These are phyloP conservation scores for Botrytis medusae DNA, from an alignment of 2,329 filamentous ascomycete genomes.

Conservation along the genomic window DNA sequence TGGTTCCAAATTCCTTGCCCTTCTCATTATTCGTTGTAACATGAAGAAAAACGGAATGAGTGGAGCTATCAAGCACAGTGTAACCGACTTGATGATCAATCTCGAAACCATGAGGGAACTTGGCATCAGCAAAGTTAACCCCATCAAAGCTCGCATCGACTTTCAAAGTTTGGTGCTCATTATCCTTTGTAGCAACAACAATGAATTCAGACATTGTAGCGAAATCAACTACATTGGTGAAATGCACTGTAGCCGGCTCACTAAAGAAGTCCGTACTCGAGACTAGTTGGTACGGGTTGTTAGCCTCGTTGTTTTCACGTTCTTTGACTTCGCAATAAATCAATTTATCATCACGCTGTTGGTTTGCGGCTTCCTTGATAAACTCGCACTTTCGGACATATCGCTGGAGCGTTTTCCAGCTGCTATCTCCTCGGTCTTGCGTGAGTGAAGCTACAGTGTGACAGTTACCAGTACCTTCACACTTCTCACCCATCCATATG, in stretches of 20 bases:
- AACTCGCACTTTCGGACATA: slow-evolving; percentile 85
- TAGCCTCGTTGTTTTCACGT: slow-evolving; percentile 60
- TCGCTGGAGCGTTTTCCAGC: slow-evolving; percentile 73
- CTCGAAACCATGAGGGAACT: slow-evolving; percentile 83
- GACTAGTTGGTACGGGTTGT: slow-evolving; percentile 66
- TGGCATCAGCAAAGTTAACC: slow-evolving; percentile 73
- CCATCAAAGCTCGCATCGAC: slow-evolving; percentile 86
- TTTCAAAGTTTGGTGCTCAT: slow-evolving; percentile 66
- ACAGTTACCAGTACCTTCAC: slow-evolving; percentile 59
- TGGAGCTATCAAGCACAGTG: slow-evolving; percentile 92
- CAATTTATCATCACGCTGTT: slow-evolving; percentile 46
- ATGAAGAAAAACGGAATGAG: slow-evolving; percentile 90
- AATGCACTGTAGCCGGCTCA: slow-evolving; percentile 59
- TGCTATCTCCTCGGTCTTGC: slow-evolving; percentile 72
- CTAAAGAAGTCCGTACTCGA: slow-evolving; percentile 78
- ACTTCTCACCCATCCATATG: slow-evolving; percentile 80
- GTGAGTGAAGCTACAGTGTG: slow-evolving; percentile 74
- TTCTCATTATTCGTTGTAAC: slow-evolving; percentile 71
- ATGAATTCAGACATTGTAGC: slow-evolving; percentile 97
- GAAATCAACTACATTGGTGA: slow-evolving; percentile 76
- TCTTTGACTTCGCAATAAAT: slow-evolving; percentile 64
- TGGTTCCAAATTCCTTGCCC: slow-evolving; percentile 73
- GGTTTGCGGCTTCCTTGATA: slow-evolving; percentile 63
- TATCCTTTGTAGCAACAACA: slow-evolving; percentile 71
- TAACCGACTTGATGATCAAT: slow-evolving; percentile 78